Evolutionary conservation across 345 rosid genomes (phyloP).

Genomic region (Populus tremula): DNA sequence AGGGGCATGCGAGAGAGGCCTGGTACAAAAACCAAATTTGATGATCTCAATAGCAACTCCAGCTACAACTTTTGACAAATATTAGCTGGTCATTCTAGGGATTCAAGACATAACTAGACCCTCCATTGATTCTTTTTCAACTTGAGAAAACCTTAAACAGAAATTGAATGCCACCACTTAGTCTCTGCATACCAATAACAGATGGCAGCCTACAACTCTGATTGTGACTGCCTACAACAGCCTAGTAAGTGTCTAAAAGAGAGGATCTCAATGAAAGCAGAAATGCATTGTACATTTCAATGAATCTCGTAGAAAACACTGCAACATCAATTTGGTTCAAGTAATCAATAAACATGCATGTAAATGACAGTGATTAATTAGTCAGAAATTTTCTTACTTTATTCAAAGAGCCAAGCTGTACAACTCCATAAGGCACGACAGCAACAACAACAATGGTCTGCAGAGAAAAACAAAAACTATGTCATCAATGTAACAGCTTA

Average conservation of each 20-base stretch:
- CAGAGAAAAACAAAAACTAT: conserved; percentile 16
- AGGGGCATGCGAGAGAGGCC: neutral
- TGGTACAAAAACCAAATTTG: neutral
- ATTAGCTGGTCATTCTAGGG: neutral
- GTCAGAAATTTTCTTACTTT: conserved; percentile 50
- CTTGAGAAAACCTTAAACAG: neutral
- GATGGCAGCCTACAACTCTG: neutral
- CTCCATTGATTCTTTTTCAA: no score
- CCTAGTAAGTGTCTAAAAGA: neutral
- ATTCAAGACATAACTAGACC: neutral
- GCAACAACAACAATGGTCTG: conserved; percentile 76
- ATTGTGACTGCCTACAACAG: neutral
- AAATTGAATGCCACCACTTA: neutral
- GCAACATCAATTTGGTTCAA: conserved; percentile 1
- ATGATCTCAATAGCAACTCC: neutral
- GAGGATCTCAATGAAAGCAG: neutral
- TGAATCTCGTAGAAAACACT: neutral
- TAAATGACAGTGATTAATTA: conserved; percentile 8
- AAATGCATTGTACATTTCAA: neutral
- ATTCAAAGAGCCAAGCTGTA: conserved; percentile 78
- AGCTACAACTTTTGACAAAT: neutral
- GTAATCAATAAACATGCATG: neutral
- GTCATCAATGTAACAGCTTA: neutral
- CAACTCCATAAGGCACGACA: conserved; percentile 76
- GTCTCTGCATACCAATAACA: neutral